Evolutionary conservation across 345 rosid genomes (phyloP), one percentile per base, ranked within the genome.

Genomic region (Gossypium ekmanianum): DNA sequence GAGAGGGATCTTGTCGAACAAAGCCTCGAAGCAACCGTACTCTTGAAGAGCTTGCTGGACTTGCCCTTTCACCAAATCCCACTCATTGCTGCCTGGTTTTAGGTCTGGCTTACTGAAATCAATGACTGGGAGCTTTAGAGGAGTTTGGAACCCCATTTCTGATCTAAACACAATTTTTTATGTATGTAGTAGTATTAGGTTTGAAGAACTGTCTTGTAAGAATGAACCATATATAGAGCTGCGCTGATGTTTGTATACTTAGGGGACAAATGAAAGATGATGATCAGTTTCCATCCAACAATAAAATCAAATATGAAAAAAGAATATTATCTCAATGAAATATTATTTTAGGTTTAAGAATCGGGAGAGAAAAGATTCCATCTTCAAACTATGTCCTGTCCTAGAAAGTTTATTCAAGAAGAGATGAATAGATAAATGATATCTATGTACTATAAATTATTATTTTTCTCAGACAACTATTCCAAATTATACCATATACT

Each of bases 1-100:
- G 8, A 70, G 1, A 5, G 93, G 85, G 72, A 84, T 72, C 57
- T 20, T 78, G 65, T 87, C 50, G 68, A 86, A 89, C 45, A 44
- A 71, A 1, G 91, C 97, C 78, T 91, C 93, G 20, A 91, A 91
- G 75, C 89, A 88, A n/a, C 97, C 93, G 41, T 82, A 83, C 44
- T 85, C 84, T 79, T 84, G 88, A 11, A 89, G 81, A n/a, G 92
- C 86, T 81, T 72, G 51, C 24, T 69, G 48, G 74, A 88, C 88
- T 43, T 79, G 69, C 66, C 77, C 76, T 77, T 73, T 81, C 74
- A 81, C 80, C 52, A 48, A 58, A 39, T 74, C 83, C 93, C 93
- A 91, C 73, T 85, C 87, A 0, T 29, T 72, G 0, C 78, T 76
- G 73, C 87, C 93, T 0, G 86, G 81, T 66, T 81, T 79, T 11